Percentiles rank a stretch among this genome's conserved stretches.
phyloP scores from a whole-genome alignment of 2,329 filamentous ascomycete species.

The Penicillium sp. region DNA sequence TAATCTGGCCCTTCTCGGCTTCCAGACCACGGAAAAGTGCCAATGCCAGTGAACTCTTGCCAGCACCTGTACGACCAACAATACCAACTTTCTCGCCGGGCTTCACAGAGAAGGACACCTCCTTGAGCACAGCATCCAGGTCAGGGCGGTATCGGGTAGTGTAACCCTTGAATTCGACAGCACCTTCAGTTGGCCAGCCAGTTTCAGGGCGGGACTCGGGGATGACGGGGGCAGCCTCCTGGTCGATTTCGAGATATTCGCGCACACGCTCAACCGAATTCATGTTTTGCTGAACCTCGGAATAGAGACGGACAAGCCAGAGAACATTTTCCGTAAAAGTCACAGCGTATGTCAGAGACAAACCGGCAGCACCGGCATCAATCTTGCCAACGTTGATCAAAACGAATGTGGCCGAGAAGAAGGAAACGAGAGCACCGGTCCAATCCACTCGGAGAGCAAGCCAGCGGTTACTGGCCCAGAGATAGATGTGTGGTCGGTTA shows the following conservation, averaged over 20 bases:
- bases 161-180: constrained; percentile 86
- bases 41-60: constrained; percentile 92
- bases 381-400: constrained; percentile 80
- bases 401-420: constrained; percentile 91
- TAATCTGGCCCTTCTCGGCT: constrained; percentile 83
- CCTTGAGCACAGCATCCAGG: constrained; percentile 81
- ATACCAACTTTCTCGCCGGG: constrained; percentile 93
- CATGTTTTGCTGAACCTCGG: constrained; percentile 98
- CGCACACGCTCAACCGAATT: constrained; percentile 97
- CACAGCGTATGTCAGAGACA: constrained; percentile 93
- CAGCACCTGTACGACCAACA: constrained; percentile 91
- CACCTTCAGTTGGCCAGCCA: constrained; percentile 84
- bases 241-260: constrained; percentile 95
- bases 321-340: constrained; percentile 96
- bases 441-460: constrained; percentile 90
- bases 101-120: constrained; percentile 83
- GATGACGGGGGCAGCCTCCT: constrained; percentile 80
- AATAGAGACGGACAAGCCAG: constrained; percentile 93
- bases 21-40: constrained; percentile 93
- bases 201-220: constrained; percentile 75
- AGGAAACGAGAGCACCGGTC: constrained; percentile 86
- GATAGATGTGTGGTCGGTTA: constrained; percentile 89
- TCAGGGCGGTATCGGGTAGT: constrained; percentile 87
- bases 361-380: constrained; percentile 87
- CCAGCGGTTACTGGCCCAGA: constrained; percentile 98